Percentiles rank a stretch among this genome's conserved stretches.
Conservation (phyloP, 116 monocot genomes). For the Papilionanthe hybrid region DNA sequence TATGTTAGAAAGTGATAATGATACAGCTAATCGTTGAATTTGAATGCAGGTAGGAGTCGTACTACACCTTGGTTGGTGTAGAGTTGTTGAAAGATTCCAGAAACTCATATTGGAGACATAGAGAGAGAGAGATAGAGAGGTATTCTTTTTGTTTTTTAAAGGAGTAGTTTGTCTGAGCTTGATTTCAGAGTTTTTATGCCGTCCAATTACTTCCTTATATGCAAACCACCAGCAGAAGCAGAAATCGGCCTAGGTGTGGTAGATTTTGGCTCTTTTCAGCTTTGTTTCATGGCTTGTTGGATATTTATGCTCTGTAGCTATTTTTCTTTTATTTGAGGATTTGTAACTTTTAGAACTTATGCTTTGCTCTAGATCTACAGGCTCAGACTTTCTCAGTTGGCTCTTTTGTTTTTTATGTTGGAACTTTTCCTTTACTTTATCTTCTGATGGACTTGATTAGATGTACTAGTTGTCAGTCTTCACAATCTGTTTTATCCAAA, state of each 20-base stretch:
- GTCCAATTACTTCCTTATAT: constrained; percentile 19
- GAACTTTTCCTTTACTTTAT: background rate
- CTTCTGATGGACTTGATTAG: background rate
- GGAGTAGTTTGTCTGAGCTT: background rate
- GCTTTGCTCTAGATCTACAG: background rate
- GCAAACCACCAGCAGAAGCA: constrained; percentile 40
- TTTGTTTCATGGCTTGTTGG: constrained; percentile 11
- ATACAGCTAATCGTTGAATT: background rate
- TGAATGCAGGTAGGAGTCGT: background rate
- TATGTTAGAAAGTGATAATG: background rate
- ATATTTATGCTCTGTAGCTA: background rate
- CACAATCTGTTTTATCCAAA: background rate
- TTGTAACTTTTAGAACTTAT: background rate
- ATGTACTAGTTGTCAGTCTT: background rate
- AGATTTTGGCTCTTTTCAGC: constrained; percentile 33
- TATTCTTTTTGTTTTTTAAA: background rate
- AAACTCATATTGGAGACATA: background rate
- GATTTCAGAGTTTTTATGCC: background rate
- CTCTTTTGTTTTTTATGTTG: background rate
- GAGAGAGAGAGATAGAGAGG: too few relatives aligned
- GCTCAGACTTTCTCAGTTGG: background rate
- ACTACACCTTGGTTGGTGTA: constrained; percentile 1
- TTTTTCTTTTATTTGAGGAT: background rate
- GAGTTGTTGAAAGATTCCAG: constrained; percentile 6
- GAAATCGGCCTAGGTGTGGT: constrained; percentile 41